Evolutionary conservation across 345 rosid genomes (phyloP), one percentile per base, ranked within the genome.

Genomic region (Raphanus sativus): DNA sequence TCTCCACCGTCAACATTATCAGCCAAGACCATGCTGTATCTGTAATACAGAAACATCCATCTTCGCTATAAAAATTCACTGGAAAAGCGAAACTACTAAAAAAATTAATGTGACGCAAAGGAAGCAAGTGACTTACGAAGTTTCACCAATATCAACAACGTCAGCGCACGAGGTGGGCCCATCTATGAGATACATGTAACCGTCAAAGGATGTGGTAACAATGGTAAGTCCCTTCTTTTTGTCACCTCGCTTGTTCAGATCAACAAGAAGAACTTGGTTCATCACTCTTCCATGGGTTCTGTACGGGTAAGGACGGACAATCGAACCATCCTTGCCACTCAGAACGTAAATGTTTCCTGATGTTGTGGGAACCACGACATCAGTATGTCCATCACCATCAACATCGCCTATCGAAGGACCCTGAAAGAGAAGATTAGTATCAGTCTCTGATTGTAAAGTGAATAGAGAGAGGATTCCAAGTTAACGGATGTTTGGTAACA

Each of bases 1-100:
- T 93, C 99, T 65, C 99, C 98, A 73, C 99, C 99, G 58, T 95
- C 99, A 56, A 95, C 94, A 83, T 96, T 96, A 80, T 96, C 99
- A 45, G 99, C 98, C 81, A 96, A 81, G 81, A 91, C 99, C 93
- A 87, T 93, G 87, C 93, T 91, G 81, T 96, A 96, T 80, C 99
- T 96, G 91, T 67, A 63, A 67, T 15, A 13, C 65, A 8, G 32
- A 79, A n/a, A 80, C 30, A 28, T 28, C 29, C 45, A 56, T 48
- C 73, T 6, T 48, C 38, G 45, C 77, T 6, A 54, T 74, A 65
- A 50, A 26, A 67, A 26, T 13, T 73, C 65, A 48, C 26, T 17
- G 17, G 17, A 67, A 67, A 69, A 68, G 36, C 33, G 40, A 67
- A 34, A 38, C 25, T 71, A 58, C 36, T n/a, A 38, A n/a, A 48